phyloP scores from a whole-genome alignment of 148 eudicot genomes.

The Polygonum aviculare region DNA sequence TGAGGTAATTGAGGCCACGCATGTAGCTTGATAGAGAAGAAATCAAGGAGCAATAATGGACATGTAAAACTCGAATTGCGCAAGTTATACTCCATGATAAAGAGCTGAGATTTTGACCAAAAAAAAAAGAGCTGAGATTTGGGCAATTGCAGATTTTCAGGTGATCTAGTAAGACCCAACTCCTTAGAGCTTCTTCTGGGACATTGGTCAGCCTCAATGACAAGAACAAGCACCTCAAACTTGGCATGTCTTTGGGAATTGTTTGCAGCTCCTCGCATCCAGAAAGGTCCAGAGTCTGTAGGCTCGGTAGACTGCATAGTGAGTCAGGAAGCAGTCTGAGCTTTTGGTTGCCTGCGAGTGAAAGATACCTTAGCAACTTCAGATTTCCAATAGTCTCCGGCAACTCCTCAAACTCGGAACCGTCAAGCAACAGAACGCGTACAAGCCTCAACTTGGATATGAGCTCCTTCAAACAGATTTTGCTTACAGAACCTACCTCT shows the following conservation, averaged over 20 bases:
- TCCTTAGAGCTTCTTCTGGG: neutral
- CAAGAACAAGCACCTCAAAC: constrained; percentile 8
- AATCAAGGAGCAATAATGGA: neutral
- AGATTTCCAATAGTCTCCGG: constrained; percentile 13
- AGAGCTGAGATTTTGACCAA: neutral
- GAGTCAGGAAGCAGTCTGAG: constrained; percentile 11
- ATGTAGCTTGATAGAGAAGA: neutral
- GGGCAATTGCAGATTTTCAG: neutral
- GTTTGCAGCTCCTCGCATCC: neutral
- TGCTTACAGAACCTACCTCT: neutral
- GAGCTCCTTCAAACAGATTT: neutral
- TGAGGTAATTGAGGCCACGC: neutral
- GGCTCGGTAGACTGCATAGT: constrained; percentile 12
- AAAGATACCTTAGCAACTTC: constrained; percentile 21
- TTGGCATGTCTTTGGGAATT: constrained; percentile 13
- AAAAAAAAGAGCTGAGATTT: neutral
- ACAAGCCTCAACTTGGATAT: constrained; percentile 5
- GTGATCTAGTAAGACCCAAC: neutral
- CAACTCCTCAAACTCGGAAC: neutral
- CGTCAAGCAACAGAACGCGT: constrained; percentile 12
- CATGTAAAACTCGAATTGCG: neutral
- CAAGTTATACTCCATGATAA: neutral
- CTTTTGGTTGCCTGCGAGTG: neutral
- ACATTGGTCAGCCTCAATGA: neutral
- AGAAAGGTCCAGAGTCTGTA: constrained; percentile 7